Base-by-base conservation (phyloP, 805 yeast species). In the Spathaspora gorwiae region DNA sequence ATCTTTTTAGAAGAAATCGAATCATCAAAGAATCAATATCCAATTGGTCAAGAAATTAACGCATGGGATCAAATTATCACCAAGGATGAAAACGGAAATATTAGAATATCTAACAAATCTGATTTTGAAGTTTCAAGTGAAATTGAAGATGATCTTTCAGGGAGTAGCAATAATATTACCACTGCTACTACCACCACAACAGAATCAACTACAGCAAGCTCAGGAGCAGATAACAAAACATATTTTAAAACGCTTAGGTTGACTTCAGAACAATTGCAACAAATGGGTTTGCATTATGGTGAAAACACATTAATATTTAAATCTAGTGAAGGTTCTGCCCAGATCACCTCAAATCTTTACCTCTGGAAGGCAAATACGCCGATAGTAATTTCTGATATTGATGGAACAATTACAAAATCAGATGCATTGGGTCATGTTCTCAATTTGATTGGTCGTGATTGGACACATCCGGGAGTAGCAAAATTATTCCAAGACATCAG, bases 381-480 rank as follows among this genome's bases (percentile, higher is more conserved):
- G 1, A 86, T 94, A 36, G 99, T 94, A 6, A 92, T 94, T 26
- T 88, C 97, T 7, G 99, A 94, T 66, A 94, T 94, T 47, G 99
- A 94, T 63, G 99, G 99, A 13, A 94, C 99, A 1, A 94, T 94
- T 53, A 94, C 99, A 13, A 90, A 90, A 64, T 90, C 97, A 0
- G 99, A 94, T 68, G 99, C 99, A 0, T 70, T 94, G 56, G 99
- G 99, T 2, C 99, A 94, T 65, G 92, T 94, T 2, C 72, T 94
- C 63, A 90, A 94, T 13, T 82, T 92, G 81, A 72, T 94, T 33
- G 99, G 99, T 5, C 79, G 89, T 54, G 99, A 94, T 68, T 94
- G 99, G 99, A 94, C 99, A 0, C 99, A 94, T 62, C 79, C 82
- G 1, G 99, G 99, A 30, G 99, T 94, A 35, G 96, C 97, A 2